Evolutionary conservation across 2,329 filamentous ascomycete genomes (phyloP).

Genomic region (Botrytis squamosa): DNA sequence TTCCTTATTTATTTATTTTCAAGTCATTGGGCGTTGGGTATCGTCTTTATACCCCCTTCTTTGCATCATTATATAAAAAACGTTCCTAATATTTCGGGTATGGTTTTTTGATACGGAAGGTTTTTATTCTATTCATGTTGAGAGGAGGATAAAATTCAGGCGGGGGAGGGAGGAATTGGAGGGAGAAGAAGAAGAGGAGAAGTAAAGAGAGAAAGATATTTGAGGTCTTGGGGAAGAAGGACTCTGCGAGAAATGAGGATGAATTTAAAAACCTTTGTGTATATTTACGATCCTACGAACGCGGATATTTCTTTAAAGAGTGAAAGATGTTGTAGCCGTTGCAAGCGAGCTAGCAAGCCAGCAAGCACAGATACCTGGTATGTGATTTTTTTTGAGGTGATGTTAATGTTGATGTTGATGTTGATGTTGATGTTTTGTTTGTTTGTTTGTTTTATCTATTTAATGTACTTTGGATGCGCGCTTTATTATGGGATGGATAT

Average conservation of each 20-base stretch:
- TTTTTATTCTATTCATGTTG: conserved; percentile 25
- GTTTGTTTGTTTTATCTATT: not conserved
- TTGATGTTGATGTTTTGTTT: not conserved
- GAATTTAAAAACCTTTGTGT: conserved; percentile 17
- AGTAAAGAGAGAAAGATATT: not conserved
- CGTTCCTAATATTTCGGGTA: conserved; percentile 33
- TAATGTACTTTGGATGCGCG: not conserved
- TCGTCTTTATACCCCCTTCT: conserved; percentile 35
- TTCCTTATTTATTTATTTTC: conserved; percentile 33
- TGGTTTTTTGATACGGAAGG: conserved; percentile 30
- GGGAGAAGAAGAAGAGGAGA: not conserved
- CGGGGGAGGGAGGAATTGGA: not conserved
- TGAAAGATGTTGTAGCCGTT: not conserved
- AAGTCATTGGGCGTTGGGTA: conserved; percentile 37
- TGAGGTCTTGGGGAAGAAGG: not conserved
- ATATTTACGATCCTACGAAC: conserved; percentile 23
- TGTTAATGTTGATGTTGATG: not conserved
- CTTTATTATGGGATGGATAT: not conserved
- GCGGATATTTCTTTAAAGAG: conserved; percentile 10
- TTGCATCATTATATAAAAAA: conserved; percentile 31
- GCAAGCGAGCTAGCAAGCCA: not conserved
- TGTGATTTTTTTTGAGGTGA: not conserved
- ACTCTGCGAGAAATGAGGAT: conserved; percentile 1
- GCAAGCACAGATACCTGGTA: not conserved
- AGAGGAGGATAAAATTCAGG: not conserved